Evolutionary conservation across 768 basidiomycete genomes (phyloP), one percentile per base, ranked within the genome.

Genomic region (Pulveroboletus sp.): DNA sequence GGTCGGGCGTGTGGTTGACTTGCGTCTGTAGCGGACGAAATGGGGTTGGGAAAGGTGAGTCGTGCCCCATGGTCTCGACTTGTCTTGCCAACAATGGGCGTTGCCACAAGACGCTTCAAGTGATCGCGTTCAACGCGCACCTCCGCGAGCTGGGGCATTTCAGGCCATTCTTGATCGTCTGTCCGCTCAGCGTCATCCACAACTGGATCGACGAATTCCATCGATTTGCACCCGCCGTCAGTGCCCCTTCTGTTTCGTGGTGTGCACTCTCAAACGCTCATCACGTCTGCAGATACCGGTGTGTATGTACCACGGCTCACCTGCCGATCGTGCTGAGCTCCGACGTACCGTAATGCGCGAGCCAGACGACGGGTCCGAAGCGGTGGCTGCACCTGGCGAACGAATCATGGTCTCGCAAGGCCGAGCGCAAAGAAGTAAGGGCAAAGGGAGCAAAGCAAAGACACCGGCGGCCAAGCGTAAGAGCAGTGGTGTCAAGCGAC

Each of bases 101-200:
- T 39, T 1, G 28, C 7, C 3, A 8, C 39, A 51, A 96, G 89
- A 99, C 96, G 0, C 76, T 98, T 0, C 96, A 99, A 76, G 89
- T 84, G 0, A 99, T 99, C 39, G 82, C 94, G 0, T 96, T 98
- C 66, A 81, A 90, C 51, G 94, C 94, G 0, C 86, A 93, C 68
- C 76, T 99, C 1, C 84, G 91, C 28, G 84, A 88, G 49, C 72
- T 81, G 48, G 75, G 80, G 5, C 81, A 86, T 40, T 76, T 75
- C 51, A 78, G 80, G 14, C 89, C 91, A 0, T 89, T 94, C 68
- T 77, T 99, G 24, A 70, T 99, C 49, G 92, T 97, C 17, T 93
- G 91, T 54, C 96, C 96, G 0, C 79, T 98, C 1, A 92, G 91
- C 39, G 95, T 98, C 11, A 70, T 97, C 14, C 86, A 93, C 60